phyloP scores from a whole-genome alignment of 225 moss, liverwort and hornwort species.

The Anthoceros angustus region DNA sequence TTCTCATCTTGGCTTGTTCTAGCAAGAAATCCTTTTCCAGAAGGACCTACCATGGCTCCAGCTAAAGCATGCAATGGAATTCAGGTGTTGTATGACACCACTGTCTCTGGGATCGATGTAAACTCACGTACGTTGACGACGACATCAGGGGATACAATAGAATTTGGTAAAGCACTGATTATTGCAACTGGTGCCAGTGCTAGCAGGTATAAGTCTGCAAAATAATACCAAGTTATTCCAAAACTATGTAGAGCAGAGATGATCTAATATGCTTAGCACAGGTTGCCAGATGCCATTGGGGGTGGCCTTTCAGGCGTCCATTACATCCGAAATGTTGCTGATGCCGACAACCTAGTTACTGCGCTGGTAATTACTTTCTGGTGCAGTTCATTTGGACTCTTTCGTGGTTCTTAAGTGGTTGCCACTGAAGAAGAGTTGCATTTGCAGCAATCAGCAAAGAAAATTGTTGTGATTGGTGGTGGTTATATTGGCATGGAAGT shows the following conservation, averaged over 20 bases:
- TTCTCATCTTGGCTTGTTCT: not conserved
- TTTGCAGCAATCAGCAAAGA: constrained; percentile 31
- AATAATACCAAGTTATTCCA: not conserved
- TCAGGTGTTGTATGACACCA: constrained; percentile 20
- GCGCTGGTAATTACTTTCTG: constrained; percentile 16
- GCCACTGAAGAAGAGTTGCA: not conserved
- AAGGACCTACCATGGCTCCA: too few species aligned
- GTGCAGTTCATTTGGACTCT: not conserved
- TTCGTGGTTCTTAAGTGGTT: not conserved
- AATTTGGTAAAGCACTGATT: constrained; percentile 34
- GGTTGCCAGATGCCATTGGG: constrained; percentile 46
- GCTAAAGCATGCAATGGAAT: not conserved
- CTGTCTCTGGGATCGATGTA: constrained; percentile 20
- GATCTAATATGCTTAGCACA: not conserved
- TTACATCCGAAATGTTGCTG: constrained; percentile 53
- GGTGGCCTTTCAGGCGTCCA: constrained; percentile 43
- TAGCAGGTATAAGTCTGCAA: constrained; percentile 15
- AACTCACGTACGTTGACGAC: constrained; percentile 36
- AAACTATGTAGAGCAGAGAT: not conserved
- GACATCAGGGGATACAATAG: constrained; percentile 40
- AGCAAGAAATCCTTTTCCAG: too few species aligned
- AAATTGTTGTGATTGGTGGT: constrained; percentile 68
- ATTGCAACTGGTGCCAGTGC: constrained; percentile 58
- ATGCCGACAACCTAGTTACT: constrained; percentile 48
- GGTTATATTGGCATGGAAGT: constrained; percentile 80